Conservation (phyloP, 306 rosid genomes). For the Casuarina equisetifolia region DNA sequence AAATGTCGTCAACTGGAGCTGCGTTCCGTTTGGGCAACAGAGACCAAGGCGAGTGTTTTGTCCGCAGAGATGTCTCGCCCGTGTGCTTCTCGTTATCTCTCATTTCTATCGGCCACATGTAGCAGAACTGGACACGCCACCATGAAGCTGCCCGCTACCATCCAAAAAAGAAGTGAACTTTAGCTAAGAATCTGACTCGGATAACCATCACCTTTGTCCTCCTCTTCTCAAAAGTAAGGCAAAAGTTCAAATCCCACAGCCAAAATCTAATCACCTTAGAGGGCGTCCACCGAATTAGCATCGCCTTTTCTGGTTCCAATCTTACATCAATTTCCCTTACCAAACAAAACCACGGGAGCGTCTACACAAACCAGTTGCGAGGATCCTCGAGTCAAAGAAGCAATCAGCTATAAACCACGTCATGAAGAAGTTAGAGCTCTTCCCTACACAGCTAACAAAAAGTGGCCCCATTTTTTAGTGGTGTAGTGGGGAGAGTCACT, state of each 20-base stretch:
- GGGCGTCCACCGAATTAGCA: too few relatives aligned
- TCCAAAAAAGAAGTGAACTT: neutral
- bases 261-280: neutral
- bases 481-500: neutral
- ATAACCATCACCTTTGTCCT: constrained; percentile 6
- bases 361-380: neutral
- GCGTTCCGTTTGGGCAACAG: too few relatives aligned
- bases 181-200: constrained; percentile 23
- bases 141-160: too few relatives aligned
- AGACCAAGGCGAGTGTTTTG: too few relatives aligned
- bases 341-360: neutral
- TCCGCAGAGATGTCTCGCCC: too few relatives aligned
- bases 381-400: neutral
- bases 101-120: too few relatives aligned
- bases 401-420: neutral
- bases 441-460: neutral
- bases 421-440: neutral
- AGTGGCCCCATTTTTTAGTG: neutral
- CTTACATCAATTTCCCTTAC: neutral
- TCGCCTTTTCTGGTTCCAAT: too few relatives aligned
- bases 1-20: too few relatives aligned
- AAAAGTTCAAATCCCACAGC: constrained; percentile 5
- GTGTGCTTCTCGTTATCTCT: too few relatives aligned
- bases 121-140: too few relatives aligned
- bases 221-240: neutral